Evolutionary conservation across 1,284 basidiomycete genomes (phyloP), one percentile per base, ranked within the genome.

Genomic region (Cutaneotrichosporon cavernicola): DNA sequence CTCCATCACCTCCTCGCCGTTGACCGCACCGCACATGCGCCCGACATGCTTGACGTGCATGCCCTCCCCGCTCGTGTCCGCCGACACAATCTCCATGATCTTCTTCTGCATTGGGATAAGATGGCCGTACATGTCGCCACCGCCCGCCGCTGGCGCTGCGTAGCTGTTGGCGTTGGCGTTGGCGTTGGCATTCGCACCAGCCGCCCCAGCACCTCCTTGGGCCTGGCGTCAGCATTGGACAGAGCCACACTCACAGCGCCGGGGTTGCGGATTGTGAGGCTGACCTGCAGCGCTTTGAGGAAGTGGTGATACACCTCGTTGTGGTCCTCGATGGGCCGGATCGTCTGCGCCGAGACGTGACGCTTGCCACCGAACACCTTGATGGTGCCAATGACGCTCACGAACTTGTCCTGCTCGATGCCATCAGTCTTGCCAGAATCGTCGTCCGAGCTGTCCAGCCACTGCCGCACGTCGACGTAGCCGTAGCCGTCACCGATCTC

Each of bases 401-500:
- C 88, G 76, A 90, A 95, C 46, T 83, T 84, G 53, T 88, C 85
- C 78, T 90, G 88, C 56, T 75, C 72, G 52, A 82, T 74, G 16
- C 77, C 79, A 18, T 76, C 82, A 64, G 86, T 86, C 66, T 84
- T 82, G 62, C 75, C 81, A 43, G 82, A 82, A 2, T 83, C 83
- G 30, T 88, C 87, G 61, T 83, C 83, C 18, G 83, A 83, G 51
- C 87, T 84, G 73, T 95, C 92, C 9, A 89, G 83, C 96, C 96
- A 99, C 71, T 90, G 87, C 43, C 93, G 86, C 30, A 89, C 91
- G 73, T 97, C 92, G 36, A 97, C 88, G 65, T 84, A 84, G 4
- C 91, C 96, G 1, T 92, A 92, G 5, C 93, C 93, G 76, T 99
- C 96, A 68, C 96, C 91, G 10, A 99, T 81, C 67, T 83, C 81